These are phyloP conservation scores for Pseudonitzschia pungens DNA, from an alignment of 108 stramenopile genomes.

Conservation along the genomic window DNA sequence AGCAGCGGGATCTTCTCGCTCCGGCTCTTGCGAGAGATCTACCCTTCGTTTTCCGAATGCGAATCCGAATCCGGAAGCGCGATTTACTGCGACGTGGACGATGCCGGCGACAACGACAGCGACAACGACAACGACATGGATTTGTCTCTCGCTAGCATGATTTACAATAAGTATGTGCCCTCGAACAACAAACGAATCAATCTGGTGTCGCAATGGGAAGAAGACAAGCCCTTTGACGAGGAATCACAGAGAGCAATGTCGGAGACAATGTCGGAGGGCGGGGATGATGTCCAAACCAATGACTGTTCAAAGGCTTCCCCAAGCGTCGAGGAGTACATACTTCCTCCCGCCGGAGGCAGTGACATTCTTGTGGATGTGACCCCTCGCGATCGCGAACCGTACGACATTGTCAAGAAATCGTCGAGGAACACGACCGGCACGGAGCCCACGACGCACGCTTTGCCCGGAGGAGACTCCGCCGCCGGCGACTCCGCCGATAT, in stretches of 20 bases:
- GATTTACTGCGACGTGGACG: background rate
- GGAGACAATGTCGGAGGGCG: conserved; percentile 2
- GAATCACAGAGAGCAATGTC: conserved; percentile 16
- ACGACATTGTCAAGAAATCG: background rate
- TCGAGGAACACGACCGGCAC: background rate
- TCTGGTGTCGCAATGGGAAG: conserved; percentile 1
- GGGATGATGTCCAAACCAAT: background rate
- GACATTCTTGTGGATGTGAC: background rate
- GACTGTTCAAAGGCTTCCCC: background rate
- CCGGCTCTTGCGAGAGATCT: conserved; percentile 5
- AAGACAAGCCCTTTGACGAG: conserved; percentile 20
- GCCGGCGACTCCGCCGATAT: background rate
- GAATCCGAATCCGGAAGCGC: background rate
- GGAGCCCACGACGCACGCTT: background rate
- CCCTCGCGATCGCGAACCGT: background rate
- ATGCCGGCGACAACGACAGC: background rate
- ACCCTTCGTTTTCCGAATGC: conserved; percentile 3
- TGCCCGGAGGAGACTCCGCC: background rate
- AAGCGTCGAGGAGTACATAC: conserved; percentile 6
- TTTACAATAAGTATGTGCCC: background rate
- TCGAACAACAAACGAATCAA: background rate
- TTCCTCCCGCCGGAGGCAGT: background rate
- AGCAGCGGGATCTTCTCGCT: conserved; percentile 11
- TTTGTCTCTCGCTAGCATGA: background rate
- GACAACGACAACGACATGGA: background rate